Percentiles rank a stretch among this genome's conserved stretches.
phyloP scores from a whole-genome alignment of 2,329 filamentous ascomycete genomes.

The Pleomassaria siparia region DNA sequence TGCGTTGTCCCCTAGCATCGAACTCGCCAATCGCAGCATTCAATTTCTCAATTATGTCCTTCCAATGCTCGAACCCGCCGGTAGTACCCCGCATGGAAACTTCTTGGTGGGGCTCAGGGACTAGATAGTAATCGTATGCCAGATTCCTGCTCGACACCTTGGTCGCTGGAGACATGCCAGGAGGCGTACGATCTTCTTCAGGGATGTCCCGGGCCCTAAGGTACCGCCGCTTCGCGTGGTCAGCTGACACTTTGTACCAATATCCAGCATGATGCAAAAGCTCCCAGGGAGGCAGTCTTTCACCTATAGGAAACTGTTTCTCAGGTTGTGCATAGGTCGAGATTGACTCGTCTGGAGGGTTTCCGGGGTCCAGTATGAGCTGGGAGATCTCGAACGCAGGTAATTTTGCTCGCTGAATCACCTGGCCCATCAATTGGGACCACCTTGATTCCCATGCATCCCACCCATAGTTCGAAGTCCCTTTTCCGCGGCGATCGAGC shows the following conservation, averaged over 20 bases:
- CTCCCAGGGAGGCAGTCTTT: constrained; percentile 60
- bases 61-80: constrained; percentile 54
- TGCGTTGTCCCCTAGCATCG: constrained; percentile 52
- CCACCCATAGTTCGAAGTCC: constrained; percentile 89
- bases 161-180: constrained; percentile 58
- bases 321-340: constrained; percentile 53
- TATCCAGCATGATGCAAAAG: constrained; percentile 64
- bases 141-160: constrained; percentile 56
- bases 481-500: constrained; percentile 79
- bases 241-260: constrained; percentile 58
- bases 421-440: constrained; percentile 63
- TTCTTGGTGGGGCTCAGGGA: constrained; percentile 60
- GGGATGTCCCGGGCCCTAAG: constrained; percentile 57
- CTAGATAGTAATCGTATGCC: constrained; percentile 63
- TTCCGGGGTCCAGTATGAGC: constrained; percentile 20
- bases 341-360: constrained; percentile 33
- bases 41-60: constrained; percentile 52
- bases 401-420: constrained; percentile 57
- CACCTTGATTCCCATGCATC: constrained; percentile 86
- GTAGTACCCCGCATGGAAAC: constrained; percentile 46
- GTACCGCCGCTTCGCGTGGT: constrained; percentile 54
- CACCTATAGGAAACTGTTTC: constrained; percentile 51
- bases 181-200: constrained; percentile 59
- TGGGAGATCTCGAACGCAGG: constrained; percentile 44
- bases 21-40: constrained; percentile 55